Evolutionary conservation across 176 grass and related monocot genomes (phyloP), one percentile per base, ranked within the genome.

Genomic region (Musa schizocarpa): DNA sequence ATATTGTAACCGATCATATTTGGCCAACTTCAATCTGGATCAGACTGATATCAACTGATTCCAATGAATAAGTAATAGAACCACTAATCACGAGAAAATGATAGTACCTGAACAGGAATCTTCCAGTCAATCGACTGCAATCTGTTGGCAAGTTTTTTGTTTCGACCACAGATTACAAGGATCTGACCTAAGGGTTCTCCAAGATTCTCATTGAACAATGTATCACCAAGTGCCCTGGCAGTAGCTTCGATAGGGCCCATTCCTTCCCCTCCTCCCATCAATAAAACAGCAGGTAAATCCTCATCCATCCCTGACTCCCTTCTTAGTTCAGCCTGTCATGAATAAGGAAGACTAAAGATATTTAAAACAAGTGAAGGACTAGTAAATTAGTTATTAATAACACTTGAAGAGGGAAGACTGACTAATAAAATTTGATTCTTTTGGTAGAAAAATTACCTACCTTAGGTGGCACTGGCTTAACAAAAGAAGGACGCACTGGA

Each of bases 201-300:
- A 62, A 89, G 82, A 82, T 21, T 84, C 85, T 99, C 86, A 23
- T 91, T 83, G 76, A 83, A 99, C 62, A 99, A 59, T 82, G 71
- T 54, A 82, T 94, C 83, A 76, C 76, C 74, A 59, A 99, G 95
- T 13, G 88, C 88, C 70, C 76, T 88, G 81, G 95, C 95, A 49
- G 95, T 94, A 56, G 88, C 90, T 81, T 99, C 95, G 82, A 99
- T 99, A 78, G 95, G 95, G 54, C 95, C 95, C 95, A 99, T 99
- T 29, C 95, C 95, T 91, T 99, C 95, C 34, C 95, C 95, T 53
- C 95, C 95, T 73, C 95, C 95, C 90, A 99, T 99, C 64, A 99
- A 80, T 72, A 99, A 65, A 77, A 92, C 95, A 71, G 88, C 81
- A 62, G 90, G 95, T 17, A 99, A 81, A 82, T 86, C 77, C 82